Evolutionary conservation across 2,329 filamentous ascomycete genomes (phyloP).

Genomic region (Calonectria leucothoes): DNA sequence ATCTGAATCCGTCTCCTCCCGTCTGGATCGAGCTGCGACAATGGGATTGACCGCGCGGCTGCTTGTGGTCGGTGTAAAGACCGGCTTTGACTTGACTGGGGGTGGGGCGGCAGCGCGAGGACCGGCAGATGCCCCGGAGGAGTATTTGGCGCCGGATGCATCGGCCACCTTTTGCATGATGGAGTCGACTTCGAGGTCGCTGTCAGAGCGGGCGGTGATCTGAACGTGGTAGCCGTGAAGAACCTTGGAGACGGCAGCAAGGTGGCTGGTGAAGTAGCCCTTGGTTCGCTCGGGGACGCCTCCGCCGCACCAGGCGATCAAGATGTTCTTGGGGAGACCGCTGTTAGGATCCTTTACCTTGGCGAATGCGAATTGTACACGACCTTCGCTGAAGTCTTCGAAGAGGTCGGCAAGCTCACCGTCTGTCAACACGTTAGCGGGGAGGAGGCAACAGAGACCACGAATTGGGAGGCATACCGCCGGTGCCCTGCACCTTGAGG

Average conservation of each 20-base stretch:
- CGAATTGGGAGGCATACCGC: slow-evolving; percentile 66
- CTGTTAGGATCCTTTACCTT: slow-evolving; percentile 98
- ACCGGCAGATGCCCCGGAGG: slow-evolving; percentile 71
- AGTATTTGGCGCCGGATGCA: slow-evolving; percentile 95
- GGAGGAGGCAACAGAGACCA: background rate
- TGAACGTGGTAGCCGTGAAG: slow-evolving; percentile 98
- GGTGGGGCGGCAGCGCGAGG: slow-evolving; percentile 69
- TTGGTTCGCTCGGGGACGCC: slow-evolving; percentile 98
- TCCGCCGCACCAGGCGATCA: slow-evolving; percentile 97
- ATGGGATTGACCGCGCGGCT: slow-evolving; percentile 71
- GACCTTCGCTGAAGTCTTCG: slow-evolving; percentile 96
- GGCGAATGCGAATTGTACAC: slow-evolving; percentile 95
- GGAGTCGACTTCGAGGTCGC: slow-evolving; percentile 85
- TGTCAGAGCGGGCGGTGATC: slow-evolving; percentile 92
- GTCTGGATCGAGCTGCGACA: slow-evolving; percentile 72
- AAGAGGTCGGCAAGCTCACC: slow-evolving; percentile 90
- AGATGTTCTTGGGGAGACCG: slow-evolving; percentile 86
- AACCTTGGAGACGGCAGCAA: slow-evolving; percentile 88
- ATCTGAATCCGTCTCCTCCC: slow-evolving; percentile 78
- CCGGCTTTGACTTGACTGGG: slow-evolving; percentile 86
- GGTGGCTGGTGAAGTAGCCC: slow-evolving; percentile 97
- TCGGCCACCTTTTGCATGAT: slow-evolving; percentile 96
- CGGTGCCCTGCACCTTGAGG: slow-evolving; percentile 91
- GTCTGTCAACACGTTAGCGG: slow-evolving; percentile 64
- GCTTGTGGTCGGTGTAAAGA: slow-evolving; percentile 81